Conservation (phyloP, 306 rosid species). For the Dryas octopetala region DNA sequence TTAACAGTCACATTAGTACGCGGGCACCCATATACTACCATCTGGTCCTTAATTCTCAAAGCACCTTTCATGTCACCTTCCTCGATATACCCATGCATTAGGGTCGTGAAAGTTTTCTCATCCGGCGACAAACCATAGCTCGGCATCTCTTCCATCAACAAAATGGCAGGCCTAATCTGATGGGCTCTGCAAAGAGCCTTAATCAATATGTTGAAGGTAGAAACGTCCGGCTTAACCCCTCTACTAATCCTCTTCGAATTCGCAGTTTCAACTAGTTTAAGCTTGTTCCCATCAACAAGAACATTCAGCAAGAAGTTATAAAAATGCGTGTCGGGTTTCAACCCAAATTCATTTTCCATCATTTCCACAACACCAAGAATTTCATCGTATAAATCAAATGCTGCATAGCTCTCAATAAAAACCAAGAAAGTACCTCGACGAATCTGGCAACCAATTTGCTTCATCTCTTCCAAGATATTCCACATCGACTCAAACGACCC, state of each 20-base stretch:
- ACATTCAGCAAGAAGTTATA: slow-evolving; percentile 60
- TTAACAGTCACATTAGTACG: slow-evolving; percentile 57
- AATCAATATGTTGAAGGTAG: slow-evolving; percentile 70
- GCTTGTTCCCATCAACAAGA: slow-evolving; percentile 69
- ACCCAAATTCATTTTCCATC: slow-evolving; percentile 58
- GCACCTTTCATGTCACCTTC: slow-evolving; percentile 74
- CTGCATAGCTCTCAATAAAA: slow-evolving; percentile 46
- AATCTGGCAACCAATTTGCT: slow-evolving; percentile 32
- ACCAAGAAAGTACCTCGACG: slow-evolving; percentile 43
- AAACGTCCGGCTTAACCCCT: slow-evolving; percentile 58
- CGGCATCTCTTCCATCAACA: slow-evolving; percentile 85
- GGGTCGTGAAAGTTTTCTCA: slow-evolving; percentile 70
- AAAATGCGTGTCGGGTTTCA: slow-evolving; percentile 56
- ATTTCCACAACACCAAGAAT: slow-evolving; percentile 34
- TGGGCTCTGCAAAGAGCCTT: slow-evolving; percentile 87
- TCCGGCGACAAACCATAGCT: slow-evolving; percentile 57
- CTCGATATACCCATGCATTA: slow-evolving; percentile 78
- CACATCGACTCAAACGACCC: slow-evolving; percentile 60
- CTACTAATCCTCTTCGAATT: slow-evolving; percentile 52
- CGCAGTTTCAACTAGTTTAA: slow-evolving; percentile 60
- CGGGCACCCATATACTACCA: slow-evolving; percentile 60
- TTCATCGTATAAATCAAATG: slow-evolving; percentile 48
- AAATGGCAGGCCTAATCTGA: slow-evolving; percentile 73
- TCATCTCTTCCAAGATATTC: slow-evolving; percentile 43
- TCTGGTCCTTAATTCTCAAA: slow-evolving; percentile 62